Conservation (phyloP, 306 rosid genomes). For the Fagus sylvatica region DNA sequence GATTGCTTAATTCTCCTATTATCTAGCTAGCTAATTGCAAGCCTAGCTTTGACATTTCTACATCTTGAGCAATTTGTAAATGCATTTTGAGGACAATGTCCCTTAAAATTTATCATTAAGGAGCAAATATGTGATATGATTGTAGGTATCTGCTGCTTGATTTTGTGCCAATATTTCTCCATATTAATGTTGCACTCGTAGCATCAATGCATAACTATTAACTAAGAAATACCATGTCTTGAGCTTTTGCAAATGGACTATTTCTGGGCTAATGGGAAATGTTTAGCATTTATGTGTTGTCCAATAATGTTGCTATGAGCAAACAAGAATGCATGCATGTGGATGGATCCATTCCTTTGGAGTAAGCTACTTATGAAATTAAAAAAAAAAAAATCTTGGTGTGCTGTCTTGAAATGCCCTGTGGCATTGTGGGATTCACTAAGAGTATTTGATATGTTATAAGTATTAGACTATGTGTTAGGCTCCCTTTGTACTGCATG, state of each 20-base stretch:
- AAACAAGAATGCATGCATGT: neutral
- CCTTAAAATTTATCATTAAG: neutral
- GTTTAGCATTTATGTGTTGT: neutral
- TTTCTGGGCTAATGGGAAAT: neutral
- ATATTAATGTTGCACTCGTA: neutral
- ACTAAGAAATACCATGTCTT: neutral
- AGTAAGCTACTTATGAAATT: too few species aligned
- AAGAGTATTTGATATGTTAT: neutral
- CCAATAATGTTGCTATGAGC: neutral
- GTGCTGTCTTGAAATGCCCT: neutral
- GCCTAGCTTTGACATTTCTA: neutral
- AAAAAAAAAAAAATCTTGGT: neutral
- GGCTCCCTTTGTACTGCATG: neutral
- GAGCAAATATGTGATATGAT: neutral
- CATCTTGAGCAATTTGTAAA: neutral
- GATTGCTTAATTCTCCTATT: neutral
- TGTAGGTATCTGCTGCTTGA: neutral
- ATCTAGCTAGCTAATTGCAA: neutral
- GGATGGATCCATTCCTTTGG: neutral
- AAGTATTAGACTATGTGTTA: neutral
- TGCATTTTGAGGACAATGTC: neutral
- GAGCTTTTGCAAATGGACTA: neutral
- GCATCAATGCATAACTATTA: neutral
- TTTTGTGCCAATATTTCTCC: neutral
- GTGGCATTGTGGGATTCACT: neutral